phyloP scores from a whole-genome alignment of 1,284 basidiomycete genomes.

The Agaricales sp. region DNA sequence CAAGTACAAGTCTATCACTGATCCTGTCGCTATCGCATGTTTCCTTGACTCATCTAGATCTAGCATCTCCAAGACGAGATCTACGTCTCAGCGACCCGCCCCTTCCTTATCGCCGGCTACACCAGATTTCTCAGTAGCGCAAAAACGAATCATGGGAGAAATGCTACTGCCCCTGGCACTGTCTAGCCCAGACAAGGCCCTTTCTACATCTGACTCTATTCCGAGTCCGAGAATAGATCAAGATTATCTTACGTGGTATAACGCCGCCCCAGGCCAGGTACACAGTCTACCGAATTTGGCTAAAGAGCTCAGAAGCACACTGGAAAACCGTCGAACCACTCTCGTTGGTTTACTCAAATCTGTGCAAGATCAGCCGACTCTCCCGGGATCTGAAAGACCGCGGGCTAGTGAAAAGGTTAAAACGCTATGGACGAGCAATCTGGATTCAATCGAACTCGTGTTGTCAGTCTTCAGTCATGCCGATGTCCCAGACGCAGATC shows the following conservation, averaged over 20 bases:
- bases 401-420: constrained; percentile 35
- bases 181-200: constrained; percentile 37
- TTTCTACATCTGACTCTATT: neutral
- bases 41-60: constrained; percentile 80
- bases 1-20: constrained; percentile 72
- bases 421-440: constrained; percentile 45
- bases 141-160: constrained; percentile 1
- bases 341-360: constrained; percentile 22
- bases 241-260: neutral
- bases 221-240: neutral
- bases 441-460: constrained; percentile 31
- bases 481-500: constrained; percentile 27
- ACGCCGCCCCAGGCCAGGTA: constrained; percentile 19
- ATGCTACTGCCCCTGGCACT: constrained; percentile 36
- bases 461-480: constrained; percentile 35
- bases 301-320: constrained; percentile 27
- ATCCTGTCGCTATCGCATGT: constrained; percentile 68
- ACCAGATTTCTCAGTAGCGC: constrained; percentile 44
- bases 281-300: constrained; percentile 41
- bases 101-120: constrained; percentile 75
- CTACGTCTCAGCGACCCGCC: constrained; percentile 62
- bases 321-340: constrained; percentile 40
- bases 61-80: constrained; percentile 50
- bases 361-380: neutral
- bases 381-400: neutral